Conservation (phyloP, 495 filamentous ascomycete species). For the Lineolata rhizophorae region DNA sequence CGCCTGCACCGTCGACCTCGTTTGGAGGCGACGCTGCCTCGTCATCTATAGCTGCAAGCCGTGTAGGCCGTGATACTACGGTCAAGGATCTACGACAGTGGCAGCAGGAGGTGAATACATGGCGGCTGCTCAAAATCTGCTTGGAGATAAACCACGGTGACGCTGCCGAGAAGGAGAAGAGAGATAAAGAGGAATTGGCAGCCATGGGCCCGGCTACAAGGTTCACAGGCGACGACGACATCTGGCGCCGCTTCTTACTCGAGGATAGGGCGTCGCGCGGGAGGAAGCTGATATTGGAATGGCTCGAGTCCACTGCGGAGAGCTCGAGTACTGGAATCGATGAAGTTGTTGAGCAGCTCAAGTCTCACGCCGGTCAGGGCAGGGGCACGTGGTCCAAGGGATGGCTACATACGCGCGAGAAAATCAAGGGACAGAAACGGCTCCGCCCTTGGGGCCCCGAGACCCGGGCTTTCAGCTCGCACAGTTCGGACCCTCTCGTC, state of each 20-base stretch:
- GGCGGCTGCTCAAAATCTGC: conserved; percentile 56
- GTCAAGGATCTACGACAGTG: conserved; percentile 36
- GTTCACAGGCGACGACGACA: conserved; percentile 33
- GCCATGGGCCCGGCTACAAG: conserved; percentile 2
- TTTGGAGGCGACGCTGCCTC: no score
- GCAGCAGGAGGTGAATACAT: conserved; percentile 62
- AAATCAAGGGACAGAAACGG: conserved; percentile 77
- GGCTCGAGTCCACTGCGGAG: conserved; percentile 55
- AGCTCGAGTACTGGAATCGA: conserved; percentile 46
- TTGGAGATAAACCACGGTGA: conserved; percentile 21
- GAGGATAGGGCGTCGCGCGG: conserved; percentile 50
- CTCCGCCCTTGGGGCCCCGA: conserved; percentile 27
- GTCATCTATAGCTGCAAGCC: no score
- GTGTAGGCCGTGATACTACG: no score
- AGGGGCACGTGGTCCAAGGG: conserved; percentile 54
- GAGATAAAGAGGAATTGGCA: no score
- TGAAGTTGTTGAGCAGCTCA: conserved; percentile 45
- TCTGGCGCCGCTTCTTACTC: conserved; percentile 41
- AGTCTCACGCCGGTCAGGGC: conserved; percentile 35
- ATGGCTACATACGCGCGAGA: conserved; percentile 77
- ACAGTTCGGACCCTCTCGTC: conserved; percentile 41
- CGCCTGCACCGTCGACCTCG: no score
- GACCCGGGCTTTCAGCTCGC: conserved; percentile 24
- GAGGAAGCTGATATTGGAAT: conserved; percentile 54
- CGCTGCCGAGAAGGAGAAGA: conserved; percentile 18